phyloP scores from a whole-genome alignment of 1,139 yeast species.

The Sugiyamaella novakii region DNA sequence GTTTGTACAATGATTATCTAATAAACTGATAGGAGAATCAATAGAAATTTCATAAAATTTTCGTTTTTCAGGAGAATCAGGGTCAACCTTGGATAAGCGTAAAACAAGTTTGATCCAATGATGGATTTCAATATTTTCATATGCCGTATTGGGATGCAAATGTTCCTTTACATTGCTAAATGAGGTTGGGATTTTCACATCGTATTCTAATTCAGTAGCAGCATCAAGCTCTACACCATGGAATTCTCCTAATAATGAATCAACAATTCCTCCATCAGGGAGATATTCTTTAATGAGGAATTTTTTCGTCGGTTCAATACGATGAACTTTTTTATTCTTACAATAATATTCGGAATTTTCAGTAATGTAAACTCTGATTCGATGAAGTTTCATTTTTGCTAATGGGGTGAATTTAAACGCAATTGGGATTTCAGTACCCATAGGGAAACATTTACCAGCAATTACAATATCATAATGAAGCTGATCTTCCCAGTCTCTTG shows the following conservation, averaged over 20 bases:
- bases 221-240: slow-evolving; percentile 45
- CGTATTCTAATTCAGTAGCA: slow-evolving; percentile 74
- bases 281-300: slow-evolving; percentile 77
- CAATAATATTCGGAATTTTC: slow-evolving; percentile 92
- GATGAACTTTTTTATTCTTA: slow-evolving; percentile 79
- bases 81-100: slow-evolving; percentile 63
- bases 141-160: slow-evolving; percentile 83
- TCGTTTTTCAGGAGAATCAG: slow-evolving; percentile 58
- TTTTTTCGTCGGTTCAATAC: slow-evolving; percentile 87
- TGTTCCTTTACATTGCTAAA: slow-evolving; percentile 47
- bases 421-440: slow-evolving; percentile 81
- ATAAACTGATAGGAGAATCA: slow-evolving; percentile 84
- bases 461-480: slow-evolving; percentile 85
- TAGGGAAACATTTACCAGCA: slow-evolving; percentile 80
- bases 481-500: slow-evolving; percentile 93
- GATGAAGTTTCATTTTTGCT: slow-evolving; percentile 83
- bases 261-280: slow-evolving; percentile 54
- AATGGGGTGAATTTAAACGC: slow-evolving; percentile 82
- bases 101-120: slow-evolving; percentile 93
- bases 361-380: slow-evolving; percentile 80
- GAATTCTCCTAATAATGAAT: slow-evolving; percentile 43
- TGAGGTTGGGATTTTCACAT: slow-evolving; percentile 72
- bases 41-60: slow-evolving; percentile 91
- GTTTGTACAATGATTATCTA: slow-evolving; percentile 50
- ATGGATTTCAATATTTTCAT: slow-evolving; percentile 73